phyloP scores from a whole-genome alignment of 768 basidiomycete genomes.

The Chalciporus chontae region DNA sequence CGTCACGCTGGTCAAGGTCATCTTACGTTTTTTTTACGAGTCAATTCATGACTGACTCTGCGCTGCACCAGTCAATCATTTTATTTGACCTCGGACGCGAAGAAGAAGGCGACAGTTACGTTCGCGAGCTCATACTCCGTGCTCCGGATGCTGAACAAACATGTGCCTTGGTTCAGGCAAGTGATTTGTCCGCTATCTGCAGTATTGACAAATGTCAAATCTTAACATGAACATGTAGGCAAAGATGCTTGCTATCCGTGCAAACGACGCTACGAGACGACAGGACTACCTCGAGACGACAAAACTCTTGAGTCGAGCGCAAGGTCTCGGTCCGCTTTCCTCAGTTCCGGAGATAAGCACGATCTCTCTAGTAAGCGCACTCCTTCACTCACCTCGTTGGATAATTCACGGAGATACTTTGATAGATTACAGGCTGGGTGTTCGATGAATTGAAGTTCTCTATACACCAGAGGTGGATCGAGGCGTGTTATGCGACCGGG shows the following conservation, averaged over 20 bases:
- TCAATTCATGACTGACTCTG: background rate
- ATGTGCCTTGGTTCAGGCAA: slow-evolving; percentile 13
- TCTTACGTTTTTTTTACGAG: background rate
- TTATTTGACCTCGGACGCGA: slow-evolving; percentile 5
- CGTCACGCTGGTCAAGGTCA: slow-evolving; percentile 11
- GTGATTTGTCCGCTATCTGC: background rate
- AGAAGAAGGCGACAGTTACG: background rate
- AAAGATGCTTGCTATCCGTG: slow-evolving; percentile 13
- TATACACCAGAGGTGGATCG: slow-evolving; percentile 8
- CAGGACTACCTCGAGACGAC: background rate
- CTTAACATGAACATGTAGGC: slow-evolving; percentile 5
- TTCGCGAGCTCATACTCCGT: background rate
- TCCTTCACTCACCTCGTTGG: background rate
- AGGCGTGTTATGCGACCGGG: slow-evolving; percentile 1
- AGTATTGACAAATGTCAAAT: too few species aligned
- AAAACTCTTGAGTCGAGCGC: slow-evolving; percentile 3
- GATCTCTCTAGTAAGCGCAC: slow-evolving; percentile 15
- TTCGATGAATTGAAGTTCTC: slow-evolving; percentile 11
- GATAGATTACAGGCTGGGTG: slow-evolving; percentile 16
- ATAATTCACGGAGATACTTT: background rate
- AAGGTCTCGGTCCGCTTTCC: slow-evolving; percentile 11
- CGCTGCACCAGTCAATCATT: slow-evolving; percentile 7
- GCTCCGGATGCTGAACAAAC: background rate
- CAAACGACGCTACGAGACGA: slow-evolving; percentile 3
- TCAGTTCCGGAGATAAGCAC: slow-evolving; percentile 5